Evolutionary conservation across 176 grass and related monocot species (phyloP).

Genomic region (Ensete glaucum): DNA sequence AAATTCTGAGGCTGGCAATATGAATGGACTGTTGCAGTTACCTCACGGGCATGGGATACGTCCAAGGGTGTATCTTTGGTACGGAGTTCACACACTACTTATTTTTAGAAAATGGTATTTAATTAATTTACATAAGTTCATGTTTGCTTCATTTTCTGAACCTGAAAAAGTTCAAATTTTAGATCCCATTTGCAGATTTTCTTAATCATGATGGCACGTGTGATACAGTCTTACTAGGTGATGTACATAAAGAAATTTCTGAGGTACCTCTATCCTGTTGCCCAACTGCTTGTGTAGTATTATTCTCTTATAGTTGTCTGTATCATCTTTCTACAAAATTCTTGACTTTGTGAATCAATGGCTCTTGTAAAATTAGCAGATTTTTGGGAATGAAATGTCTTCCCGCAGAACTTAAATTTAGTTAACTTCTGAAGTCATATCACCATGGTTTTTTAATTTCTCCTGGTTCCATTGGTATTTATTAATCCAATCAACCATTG

Average conservation of each 20-base stretch:
- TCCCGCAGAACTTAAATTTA: background rate
- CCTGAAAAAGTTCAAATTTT: slow-evolving; percentile 28
- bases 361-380: background rate
- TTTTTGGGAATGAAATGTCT: background rate
- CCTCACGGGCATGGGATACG: slow-evolving; percentile 67
- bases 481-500: no score
- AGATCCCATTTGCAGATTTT: slow-evolving; percentile 98
- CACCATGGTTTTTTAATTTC: background rate
- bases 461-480: background rate
- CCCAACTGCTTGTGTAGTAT: background rate
- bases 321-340: background rate
- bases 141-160: slow-evolving; percentile 1
- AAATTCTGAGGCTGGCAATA: slow-evolving; percentile 9
- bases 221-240: slow-evolving; percentile 40
- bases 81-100: slow-evolving; percentile 20
- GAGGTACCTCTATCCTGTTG: slow-evolving; percentile 39
- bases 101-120: background rate
- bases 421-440: background rate
- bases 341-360: background rate
- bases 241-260: slow-evolving; percentile 45
- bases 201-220: slow-evolving; percentile 60
- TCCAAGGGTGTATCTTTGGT: slow-evolving; percentile 66
- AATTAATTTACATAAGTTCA: background rate
- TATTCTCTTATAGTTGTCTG: background rate
- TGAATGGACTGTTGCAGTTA: slow-evolving; percentile 45